Base-by-base conservation (phyloP, 1,284 basidiomycete species). In the Boletus semigastroideus region DNA sequence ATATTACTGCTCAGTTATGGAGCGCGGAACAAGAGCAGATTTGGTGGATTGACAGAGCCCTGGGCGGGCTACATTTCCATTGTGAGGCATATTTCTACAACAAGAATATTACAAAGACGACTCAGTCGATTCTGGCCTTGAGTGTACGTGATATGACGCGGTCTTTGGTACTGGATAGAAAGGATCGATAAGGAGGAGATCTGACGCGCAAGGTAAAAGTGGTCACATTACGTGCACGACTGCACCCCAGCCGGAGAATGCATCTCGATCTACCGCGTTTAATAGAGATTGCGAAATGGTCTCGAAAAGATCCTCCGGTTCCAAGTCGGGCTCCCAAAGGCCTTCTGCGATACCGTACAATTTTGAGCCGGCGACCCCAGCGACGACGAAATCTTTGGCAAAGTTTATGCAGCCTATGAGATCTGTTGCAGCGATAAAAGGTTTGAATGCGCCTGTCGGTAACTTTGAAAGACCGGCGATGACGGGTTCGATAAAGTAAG, bases 301-400 rank as follows among this genome's bases (percentile, higher is more conserved):
- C 78, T 99, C 97, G 66, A 99, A 99, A 47, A 99, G 76, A 71
- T 99, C 97, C 69, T 99, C 97, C 13, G 95, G 86, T 68, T 87
- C 94, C 69, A 99, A 77, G 72, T 95, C 92, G 7, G 95, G 94
- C 73, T 99, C 96, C 97, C 97, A 99, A 38, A 99, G 79, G 6
- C 94, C 94, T 73, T 99, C 97, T 38, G 97, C 97, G 61, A 97
- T 87, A 87, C 97, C 97, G 67, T 89, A 98, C 61, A 99, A 75
- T 76, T 98, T 98, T 63, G 87, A 82, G 60, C 87, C 87, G 19
- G 97, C 97, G 4, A 94, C 96, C 14, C 97, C 97, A 20, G 92
- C 86, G 13, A 99, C 96, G 52, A 97, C 94, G 65, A 99, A 99
- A 75, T 99, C 97, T 75, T 94, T 93, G 27, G 93, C 90, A 69